Conservation (phyloP, 345 rosid genomes). For the Camelina laxa region DNA sequence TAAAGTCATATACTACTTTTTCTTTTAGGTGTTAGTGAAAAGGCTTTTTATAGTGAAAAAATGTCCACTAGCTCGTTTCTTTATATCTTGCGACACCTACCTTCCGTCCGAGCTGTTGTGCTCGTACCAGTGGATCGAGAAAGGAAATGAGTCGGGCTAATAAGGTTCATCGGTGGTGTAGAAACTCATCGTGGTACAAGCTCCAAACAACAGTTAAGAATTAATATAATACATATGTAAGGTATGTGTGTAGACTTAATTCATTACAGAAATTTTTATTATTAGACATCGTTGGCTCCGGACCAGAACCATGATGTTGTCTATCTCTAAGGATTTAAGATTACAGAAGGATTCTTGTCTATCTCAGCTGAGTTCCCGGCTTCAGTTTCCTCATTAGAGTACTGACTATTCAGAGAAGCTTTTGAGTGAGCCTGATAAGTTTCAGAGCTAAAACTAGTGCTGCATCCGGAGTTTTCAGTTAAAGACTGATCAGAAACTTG, state of each 20-base stretch:
- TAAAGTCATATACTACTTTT: too few species aligned
- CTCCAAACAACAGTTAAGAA: too few species aligned
- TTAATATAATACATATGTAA: neutral
- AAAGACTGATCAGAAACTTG: constrained; percentile 41
- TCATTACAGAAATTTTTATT: constrained; percentile 7
- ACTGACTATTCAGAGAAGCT: constrained; percentile 36
- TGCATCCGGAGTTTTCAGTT: constrained; percentile 29
- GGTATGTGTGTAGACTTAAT: constrained; percentile 10
- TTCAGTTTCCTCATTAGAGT: constrained; percentile 40
- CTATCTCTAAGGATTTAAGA: constrained; percentile 20
- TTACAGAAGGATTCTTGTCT: constrained; percentile 17
- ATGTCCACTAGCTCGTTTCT: too few species aligned
- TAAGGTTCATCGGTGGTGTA: too few species aligned
- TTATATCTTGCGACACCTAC: too few species aligned
- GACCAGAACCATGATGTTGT: constrained; percentile 9
- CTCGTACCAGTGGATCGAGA: too few species aligned
- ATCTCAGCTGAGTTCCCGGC: constrained; percentile 37
- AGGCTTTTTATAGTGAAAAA: too few species aligned
- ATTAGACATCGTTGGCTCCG: constrained; percentile 41
- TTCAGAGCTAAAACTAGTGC: constrained; percentile 35
- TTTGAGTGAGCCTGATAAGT: constrained; percentile 36
- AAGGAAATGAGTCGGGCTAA: too few species aligned
- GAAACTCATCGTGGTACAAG: too few species aligned
- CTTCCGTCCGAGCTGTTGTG: too few species aligned
- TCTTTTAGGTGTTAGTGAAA: too few species aligned